Percentiles rank a stretch among this genome's conserved stretches.
These are phyloP conservation scores for Mycena leptocephala DNA, from an alignment of 768 basidiomycete species.

Conservation along the genomic window DNA sequence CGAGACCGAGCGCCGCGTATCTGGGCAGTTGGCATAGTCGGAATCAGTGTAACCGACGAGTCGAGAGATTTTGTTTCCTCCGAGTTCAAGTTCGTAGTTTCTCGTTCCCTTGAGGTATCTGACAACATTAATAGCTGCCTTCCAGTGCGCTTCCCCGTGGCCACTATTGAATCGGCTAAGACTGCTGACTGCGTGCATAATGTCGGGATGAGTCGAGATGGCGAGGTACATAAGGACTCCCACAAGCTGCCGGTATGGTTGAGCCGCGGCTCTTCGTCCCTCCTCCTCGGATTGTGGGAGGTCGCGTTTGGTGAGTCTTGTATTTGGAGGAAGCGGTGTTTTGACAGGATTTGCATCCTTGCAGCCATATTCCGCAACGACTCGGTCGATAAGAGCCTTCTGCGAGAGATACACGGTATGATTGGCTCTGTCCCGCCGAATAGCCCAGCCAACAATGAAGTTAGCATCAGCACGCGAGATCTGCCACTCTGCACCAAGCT, in stretches of 20 bases:
- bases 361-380: slow-evolving; percentile 47
- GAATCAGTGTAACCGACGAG: not conserved
- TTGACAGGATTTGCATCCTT: slow-evolving; percentile 43
- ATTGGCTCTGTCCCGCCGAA: slow-evolving; percentile 42
- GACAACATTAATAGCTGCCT: slow-evolving; percentile 53
- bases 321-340: slow-evolving; percentile 50
- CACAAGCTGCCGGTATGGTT: slow-evolving; percentile 49
- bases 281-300: slow-evolving; percentile 42
- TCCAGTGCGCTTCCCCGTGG: slow-evolving; percentile 52
- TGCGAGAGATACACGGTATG: slow-evolving; percentile 44
- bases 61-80: not conserved
- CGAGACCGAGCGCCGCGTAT: not conserved
- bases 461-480: slow-evolving; percentile 51
- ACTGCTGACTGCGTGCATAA: not conserved
- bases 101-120: slow-evolving; percentile 55
- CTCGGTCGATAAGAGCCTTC: slow-evolving; percentile 44
- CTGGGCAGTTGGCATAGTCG: not conserved
- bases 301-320: slow-evolving; percentile 37
- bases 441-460: slow-evolving; percentile 54
- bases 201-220: slow-evolving; percentile 19
- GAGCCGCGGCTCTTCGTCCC: slow-evolving; percentile 37
- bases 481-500: slow-evolving; percentile 47
- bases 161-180: slow-evolving; percentile 39
- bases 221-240: slow-evolving; percentile 50
- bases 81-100: slow-evolving; percentile 18